Conservation (phyloP, 2,329 filamentous ascomycete genomes). For the Trichoderma citrinoviride region DNA sequence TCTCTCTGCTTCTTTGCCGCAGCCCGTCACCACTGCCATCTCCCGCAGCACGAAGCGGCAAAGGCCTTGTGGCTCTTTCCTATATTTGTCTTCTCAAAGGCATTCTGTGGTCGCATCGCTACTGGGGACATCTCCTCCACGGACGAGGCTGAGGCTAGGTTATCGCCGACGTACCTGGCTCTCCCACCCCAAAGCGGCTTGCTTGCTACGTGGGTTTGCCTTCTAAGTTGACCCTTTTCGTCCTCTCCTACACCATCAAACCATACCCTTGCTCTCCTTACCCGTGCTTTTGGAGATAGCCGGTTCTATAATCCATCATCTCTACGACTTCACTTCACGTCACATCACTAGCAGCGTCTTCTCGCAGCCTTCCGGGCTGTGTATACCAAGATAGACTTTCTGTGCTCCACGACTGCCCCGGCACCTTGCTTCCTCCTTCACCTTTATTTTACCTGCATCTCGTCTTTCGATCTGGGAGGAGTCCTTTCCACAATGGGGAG, state of each 20-base stretch:
- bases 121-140: slow-evolving; percentile 5
- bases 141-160: slow-evolving; percentile 19
- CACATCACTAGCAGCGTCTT: slow-evolving; percentile 26
- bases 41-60: slow-evolving; percentile 13
- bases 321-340: slow-evolving; percentile 26
- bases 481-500: slow-evolving; percentile 48
- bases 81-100: slow-evolving; percentile 17
- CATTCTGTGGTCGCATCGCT: not conserved
- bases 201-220: not conserved
- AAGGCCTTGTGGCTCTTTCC: slow-evolving; percentile 13
- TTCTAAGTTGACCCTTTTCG: slow-evolving; percentile 13
- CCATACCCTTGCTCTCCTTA: slow-evolving; percentile 22
- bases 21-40: slow-evolving; percentile 10
- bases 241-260: slow-evolving; percentile 25
- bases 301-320: slow-evolving; percentile 36
- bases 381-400: slow-evolving; percentile 44
- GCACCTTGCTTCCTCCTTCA: slow-evolving; percentile 36
- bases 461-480: slow-evolving; percentile 25
- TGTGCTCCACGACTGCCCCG: slow-evolving; percentile 28
- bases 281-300: slow-evolving; percentile 26
- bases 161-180: not conserved
- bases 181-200: slow-evolving; percentile 11
- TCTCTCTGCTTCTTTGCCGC: slow-evolving; percentile 14
- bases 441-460: slow-evolving; percentile 25
- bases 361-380: slow-evolving; percentile 45